Conservation (phyloP, 2,329 filamentous ascomycete species). For the Aspergillus sp. region DNA sequence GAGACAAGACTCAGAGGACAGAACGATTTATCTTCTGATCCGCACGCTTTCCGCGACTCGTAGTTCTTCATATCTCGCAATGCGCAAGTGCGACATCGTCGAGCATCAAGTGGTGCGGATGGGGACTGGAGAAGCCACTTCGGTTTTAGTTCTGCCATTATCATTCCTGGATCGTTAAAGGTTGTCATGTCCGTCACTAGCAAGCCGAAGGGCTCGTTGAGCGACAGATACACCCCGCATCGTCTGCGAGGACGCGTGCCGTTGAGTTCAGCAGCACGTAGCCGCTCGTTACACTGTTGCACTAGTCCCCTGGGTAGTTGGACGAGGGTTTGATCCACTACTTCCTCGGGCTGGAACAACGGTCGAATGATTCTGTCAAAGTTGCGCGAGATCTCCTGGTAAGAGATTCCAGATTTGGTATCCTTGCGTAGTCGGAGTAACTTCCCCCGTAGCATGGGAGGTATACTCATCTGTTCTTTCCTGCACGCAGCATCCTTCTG, state of each 20-base stretch:
- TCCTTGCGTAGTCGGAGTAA: conserved; percentile 58
- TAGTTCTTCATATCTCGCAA: conserved; percentile 44
- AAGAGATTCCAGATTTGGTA: conserved; percentile 45
- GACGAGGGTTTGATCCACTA: conserved; percentile 53
- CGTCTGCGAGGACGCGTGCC: conserved; percentile 44
- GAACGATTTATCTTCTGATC: conserved; percentile 38
- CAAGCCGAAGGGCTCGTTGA: conserved; percentile 56
- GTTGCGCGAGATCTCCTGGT: conserved; percentile 39
- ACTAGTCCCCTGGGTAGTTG: conserved; percentile 40
- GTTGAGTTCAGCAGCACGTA: conserved; percentile 44
- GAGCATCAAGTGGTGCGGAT: conserved; percentile 56
- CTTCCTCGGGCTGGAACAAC: conserved; percentile 48
- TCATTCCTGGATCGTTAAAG: conserved; percentile 23
- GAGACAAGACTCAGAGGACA: conserved; percentile 62
- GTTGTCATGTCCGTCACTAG: conserved; percentile 68
- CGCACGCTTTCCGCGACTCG: conserved; percentile 23
- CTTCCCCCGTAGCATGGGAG: conserved; percentile 35
- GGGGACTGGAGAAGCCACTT: conserved; percentile 78
- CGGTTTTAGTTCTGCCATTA: conserved; percentile 68
- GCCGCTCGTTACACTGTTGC: conserved; percentile 47
- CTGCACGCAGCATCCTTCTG: conserved; percentile 15
- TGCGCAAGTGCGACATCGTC: conserved; percentile 70
- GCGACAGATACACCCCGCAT: conserved; percentile 45
- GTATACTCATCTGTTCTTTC: conserved; percentile 12
- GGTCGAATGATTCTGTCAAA: conserved; percentile 43